Evolutionary conservation across 257 asterid species (phyloP), one percentile per base, ranked within the genome.

Genomic region (Verbascum thapsus): DNA sequence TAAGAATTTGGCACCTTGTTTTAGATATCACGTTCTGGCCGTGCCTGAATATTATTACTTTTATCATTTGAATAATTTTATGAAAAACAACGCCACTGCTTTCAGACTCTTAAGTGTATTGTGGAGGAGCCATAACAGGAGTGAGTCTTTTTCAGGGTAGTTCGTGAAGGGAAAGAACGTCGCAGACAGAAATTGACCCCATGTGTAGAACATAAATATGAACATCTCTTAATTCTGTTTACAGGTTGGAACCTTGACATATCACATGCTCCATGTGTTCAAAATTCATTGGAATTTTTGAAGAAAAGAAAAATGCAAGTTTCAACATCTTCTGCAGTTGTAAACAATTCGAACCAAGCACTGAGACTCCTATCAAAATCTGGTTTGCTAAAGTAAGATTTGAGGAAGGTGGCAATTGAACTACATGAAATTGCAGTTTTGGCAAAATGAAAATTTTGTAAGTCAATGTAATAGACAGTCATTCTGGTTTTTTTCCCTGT

Each of bases 151-250:
- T 72, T 34, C 64, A 91, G 96, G 85, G 87, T 81, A 18, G 84
- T 63, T 45, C 96, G 88, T 7, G 96, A 88, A 82, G 87, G 72
- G 42, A 88, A 83, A 75, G 92, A 88, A 63, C 89, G 90, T 3
- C 87, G 91, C 51, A 80, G 85, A 16, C 69, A 92, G 22, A 88
- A 88, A 42, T 77, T 85, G 68, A 88, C 92, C 66, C 87, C 85
- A 57, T 78, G 80, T 8, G n/a, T 22, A 6, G 43, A 30, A 44
- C 58, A 35, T 7, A 45, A 49, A 22, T 23, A 26, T n/a, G n/a
- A n/a, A n/a, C n/a, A 39, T 40, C 49, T 26, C 32, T 26, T 26
- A 5, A 26, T 26, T 45, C 43, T 44, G 47, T 64, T 66, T 58
- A 5, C 78, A 83, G 90, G 65, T 60, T 49, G 15, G 82, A 66